Percentiles rank a stretch among this genome's conserved stretches.
Conservation (phyloP, 1,284 basidiomycete genomes). For the Ganoderma sp. region DNA sequence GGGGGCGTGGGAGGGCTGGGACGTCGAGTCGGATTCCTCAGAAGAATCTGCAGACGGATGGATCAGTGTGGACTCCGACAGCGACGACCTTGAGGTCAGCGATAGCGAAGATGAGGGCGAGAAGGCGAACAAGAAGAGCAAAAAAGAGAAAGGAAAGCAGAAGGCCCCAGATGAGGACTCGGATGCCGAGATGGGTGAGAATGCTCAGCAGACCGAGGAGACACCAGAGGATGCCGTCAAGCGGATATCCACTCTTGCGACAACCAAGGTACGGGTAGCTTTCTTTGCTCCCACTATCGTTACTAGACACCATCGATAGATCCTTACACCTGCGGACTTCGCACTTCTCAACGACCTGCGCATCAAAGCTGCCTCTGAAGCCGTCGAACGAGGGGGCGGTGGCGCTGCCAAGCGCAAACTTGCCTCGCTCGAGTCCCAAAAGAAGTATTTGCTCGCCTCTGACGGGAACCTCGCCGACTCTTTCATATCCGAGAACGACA, state of each 20-base stretch:
- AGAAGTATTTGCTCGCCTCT: constrained; percentile 53
- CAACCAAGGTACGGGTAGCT: constrained; percentile 66
- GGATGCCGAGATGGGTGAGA: constrained; percentile 33
- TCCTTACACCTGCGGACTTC: constrained; percentile 98
- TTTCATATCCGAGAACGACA: constrained; percentile 91
- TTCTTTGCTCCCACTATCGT: constrained; percentile 15
- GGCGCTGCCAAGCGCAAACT: constrained; percentile 88
- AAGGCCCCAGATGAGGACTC: constrained; percentile 30
- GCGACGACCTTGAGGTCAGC: constrained; percentile 76
- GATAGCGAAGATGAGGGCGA: constrained; percentile 85
- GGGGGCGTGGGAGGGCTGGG: constrained; percentile 90
- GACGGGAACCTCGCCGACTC: constrained; percentile 55
- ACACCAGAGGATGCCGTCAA: constrained; percentile 36
- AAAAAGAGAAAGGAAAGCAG: constrained; percentile 39
- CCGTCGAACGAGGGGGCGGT: constrained; percentile 75
- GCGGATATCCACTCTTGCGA: constrained; percentile 70
- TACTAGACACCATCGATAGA: constrained; percentile 54
- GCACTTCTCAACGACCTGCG: constrained; percentile 91
- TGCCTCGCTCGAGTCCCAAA: constrained; percentile 74
- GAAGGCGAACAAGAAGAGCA: constrained; percentile 46
- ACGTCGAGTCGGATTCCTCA: constrained; percentile 65
- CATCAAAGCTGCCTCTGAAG: constrained; percentile 79
- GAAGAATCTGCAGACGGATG: constrained; percentile 82
- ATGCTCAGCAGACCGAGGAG: constrained; percentile 28
- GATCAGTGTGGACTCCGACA: constrained; percentile 85